phyloP scores from a whole-genome alignment of 2,329 filamentous ascomycete species.

The Fusarium tanahbumbuense region DNA sequence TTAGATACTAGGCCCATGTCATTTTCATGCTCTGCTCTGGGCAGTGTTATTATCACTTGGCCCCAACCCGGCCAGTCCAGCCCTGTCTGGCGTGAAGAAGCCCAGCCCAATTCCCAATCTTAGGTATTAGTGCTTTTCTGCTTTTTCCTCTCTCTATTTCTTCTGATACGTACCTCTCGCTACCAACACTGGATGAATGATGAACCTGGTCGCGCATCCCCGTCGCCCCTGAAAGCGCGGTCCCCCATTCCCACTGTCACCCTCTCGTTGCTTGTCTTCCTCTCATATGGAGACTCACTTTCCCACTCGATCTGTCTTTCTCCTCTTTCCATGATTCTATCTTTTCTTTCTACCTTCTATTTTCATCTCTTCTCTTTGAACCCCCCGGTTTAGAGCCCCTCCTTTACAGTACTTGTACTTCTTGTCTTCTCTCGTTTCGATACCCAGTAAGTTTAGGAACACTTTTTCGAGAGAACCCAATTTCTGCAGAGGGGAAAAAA shows the following conservation, averaged over 20 bases:
- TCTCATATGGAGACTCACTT: slow-evolving; percentile 26
- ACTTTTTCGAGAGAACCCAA: slow-evolving; percentile 15
- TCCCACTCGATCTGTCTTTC: slow-evolving; percentile 26
- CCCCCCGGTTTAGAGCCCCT: slow-evolving; percentile 27
- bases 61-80: slow-evolving; percentile 26
- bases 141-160: slow-evolving; percentile 6
- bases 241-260: slow-evolving; percentile 40
- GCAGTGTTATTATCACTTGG: slow-evolving; percentile 8
- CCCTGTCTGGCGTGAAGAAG: slow-evolving; percentile 5
- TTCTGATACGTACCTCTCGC: slow-evolving; percentile 17
- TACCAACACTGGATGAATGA: slow-evolving; percentile 14
- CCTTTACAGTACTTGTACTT: slow-evolving; percentile 8
- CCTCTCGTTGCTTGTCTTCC: slow-evolving; percentile 34
- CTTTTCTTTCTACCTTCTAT: slow-evolving; percentile 31
- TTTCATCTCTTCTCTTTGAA: slow-evolving; percentile 17
- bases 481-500: slow-evolving; percentile 30
- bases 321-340: slow-evolving; percentile 31
- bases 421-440: slow-evolving; percentile 30
- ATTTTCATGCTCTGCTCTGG: slow-evolving; percentile 31
- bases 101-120: slow-evolving; percentile 39
- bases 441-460: slow-evolving; percentile 19
- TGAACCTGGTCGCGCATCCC: slow-evolving; percentile 41
- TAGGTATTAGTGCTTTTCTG: slow-evolving; percentile 28
- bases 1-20: slow-evolving; percentile 21
- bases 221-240: slow-evolving; percentile 40